These are phyloP conservation scores for Yarrowia bubula DNA, from an alignment of 805 yeast genomes.

Conservation along the genomic window DNA sequence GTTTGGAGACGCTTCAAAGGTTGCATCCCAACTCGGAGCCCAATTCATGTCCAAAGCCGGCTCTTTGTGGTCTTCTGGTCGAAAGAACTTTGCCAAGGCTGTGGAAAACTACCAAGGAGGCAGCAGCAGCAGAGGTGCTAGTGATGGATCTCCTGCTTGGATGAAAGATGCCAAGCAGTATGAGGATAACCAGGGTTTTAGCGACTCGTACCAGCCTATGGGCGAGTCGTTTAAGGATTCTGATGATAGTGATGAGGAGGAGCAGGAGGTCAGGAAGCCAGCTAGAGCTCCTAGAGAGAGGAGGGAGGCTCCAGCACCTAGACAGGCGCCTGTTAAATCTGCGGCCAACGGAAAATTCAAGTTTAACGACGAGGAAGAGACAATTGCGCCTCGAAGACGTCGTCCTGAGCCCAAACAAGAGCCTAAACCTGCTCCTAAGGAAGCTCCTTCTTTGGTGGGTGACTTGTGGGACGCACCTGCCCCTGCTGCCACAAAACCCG, in stretches of 20 bases:
- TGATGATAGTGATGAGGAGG: conserved; percentile 17
- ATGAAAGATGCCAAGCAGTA: conserved; percentile 60
- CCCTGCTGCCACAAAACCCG: not conserved
- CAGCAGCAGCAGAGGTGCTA: conserved; percentile 31
- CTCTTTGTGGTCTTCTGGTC: conserved; percentile 55
- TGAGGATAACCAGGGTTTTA: not conserved
- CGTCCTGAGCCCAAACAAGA: conserved; percentile 3
- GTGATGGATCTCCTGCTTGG: conserved; percentile 66
- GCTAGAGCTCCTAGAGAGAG: not conserved
- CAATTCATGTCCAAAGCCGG: conserved; percentile 62
- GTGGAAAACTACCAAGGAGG: conserved; percentile 53
- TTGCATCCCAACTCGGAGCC: conserved; percentile 39
- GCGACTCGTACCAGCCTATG: not conserved
- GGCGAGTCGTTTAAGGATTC: conserved; percentile 22
- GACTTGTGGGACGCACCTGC: conserved; percentile 21
- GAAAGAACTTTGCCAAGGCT: conserved; percentile 59
- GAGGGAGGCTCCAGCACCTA: not conserved
- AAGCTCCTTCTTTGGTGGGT: not conserved
- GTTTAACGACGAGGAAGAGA: conserved; percentile 10
- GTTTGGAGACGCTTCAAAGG: conserved; percentile 9
- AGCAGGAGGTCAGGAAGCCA: conserved; percentile 8
- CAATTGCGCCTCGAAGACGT: conserved; percentile 13
- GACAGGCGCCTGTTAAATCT: not conserved
- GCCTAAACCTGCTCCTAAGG: not conserved
- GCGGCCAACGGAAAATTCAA: conserved; percentile 2